Percentiles rank a stretch among this genome's conserved stretches.
These are phyloP conservation scores for Annona cherimola DNA, from an alignment of 164 flowering plant genomes.

Conservation along the genomic window DNA sequence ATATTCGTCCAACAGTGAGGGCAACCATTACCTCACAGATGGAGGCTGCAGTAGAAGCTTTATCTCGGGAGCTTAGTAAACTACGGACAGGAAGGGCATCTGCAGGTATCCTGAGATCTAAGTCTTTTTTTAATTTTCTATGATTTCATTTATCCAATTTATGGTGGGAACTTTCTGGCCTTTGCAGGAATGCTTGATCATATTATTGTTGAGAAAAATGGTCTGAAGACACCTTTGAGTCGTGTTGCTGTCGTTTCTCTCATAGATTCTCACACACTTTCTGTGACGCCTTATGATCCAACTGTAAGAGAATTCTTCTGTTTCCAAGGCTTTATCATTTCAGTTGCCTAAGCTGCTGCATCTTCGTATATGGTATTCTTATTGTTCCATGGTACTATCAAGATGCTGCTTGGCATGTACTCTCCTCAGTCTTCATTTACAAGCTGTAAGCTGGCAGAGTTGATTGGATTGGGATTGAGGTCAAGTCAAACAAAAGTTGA, in stretches of 20 bases:
- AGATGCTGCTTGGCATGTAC: too few species aligned
- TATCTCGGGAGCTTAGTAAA: conserved; percentile 75
- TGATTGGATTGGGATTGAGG: too few species aligned
- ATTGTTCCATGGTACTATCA: too few species aligned
- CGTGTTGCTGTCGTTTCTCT: conserved; percentile 79
- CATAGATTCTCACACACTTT: conserved; percentile 72
- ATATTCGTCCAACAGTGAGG: conserved; percentile 63
- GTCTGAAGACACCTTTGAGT: conserved; percentile 61
- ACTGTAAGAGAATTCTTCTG: conserved; percentile 37
- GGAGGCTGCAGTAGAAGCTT: conserved; percentile 76
- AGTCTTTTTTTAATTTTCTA: background rate
- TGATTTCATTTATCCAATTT: background rate
- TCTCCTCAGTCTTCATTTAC: too few species aligned
- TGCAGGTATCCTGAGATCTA: conserved; percentile 37
- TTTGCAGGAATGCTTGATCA: conserved; percentile 95
- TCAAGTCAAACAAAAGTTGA: too few species aligned
- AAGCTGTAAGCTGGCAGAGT: too few species aligned
- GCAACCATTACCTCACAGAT: conserved; percentile 58
- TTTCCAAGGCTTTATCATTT: background rate
- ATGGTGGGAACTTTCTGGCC: conserved; percentile 1
- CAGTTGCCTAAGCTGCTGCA: background rate
- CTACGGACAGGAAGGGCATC: conserved; percentile 89
- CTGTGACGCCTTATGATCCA: conserved; percentile 86
- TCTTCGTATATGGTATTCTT: too few species aligned
- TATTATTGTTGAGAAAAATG: conserved; percentile 70